Evolutionary conservation across 352 stramenopile species (phyloP), one percentile per base, ranked within the genome.

Genomic region (Globisporangium carolinianum): DNA sequence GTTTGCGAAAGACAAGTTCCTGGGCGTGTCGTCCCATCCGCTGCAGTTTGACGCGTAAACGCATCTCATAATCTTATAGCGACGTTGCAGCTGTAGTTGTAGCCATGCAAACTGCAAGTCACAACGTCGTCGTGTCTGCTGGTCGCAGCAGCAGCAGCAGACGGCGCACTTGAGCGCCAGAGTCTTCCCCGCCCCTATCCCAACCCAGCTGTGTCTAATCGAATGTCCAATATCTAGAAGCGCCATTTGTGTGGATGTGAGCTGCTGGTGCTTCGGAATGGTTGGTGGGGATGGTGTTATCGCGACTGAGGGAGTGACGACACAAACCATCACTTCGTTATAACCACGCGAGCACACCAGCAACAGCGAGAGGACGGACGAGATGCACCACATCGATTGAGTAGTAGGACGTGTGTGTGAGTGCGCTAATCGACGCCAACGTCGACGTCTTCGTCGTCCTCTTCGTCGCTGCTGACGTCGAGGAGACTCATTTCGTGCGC

Each of bases 401-500:
- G 42, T 2, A 47, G 42, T 17, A 42, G 38, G 38, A 42, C 38
- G 38, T 17, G 5, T 35, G 45, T 49, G 14, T 36, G 39, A 35
- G 15, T 49, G 45, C 45, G 45, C 45, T 80, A 85, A 60, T 87
- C 73, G 7, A 77, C 52, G 18, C 72, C 76, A 9, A 76, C 53
- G 17, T 72, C 62, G 10, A 72, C 67, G 17, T 82, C 71, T 5
- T 83, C 66, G 41, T 86, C 62, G 24, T 91, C 83, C 66, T 94
- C 80, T 67, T 90, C 84, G 55, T 92, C 82, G 37, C 82, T 94
- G 59, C 82, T 92, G n/a, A 94, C 84, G 47, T 94, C 84, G 14
- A 94, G 57, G 36, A 72, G 71, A 45, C 66, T 72, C 60, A 91
- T 90, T 60, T 92, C 84, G 53, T 75, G 74, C 15, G 79, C 68